Evolutionary conservation across 306 rosid genomes (phyloP).

Genomic region (Lagenaria siceraria): DNA sequence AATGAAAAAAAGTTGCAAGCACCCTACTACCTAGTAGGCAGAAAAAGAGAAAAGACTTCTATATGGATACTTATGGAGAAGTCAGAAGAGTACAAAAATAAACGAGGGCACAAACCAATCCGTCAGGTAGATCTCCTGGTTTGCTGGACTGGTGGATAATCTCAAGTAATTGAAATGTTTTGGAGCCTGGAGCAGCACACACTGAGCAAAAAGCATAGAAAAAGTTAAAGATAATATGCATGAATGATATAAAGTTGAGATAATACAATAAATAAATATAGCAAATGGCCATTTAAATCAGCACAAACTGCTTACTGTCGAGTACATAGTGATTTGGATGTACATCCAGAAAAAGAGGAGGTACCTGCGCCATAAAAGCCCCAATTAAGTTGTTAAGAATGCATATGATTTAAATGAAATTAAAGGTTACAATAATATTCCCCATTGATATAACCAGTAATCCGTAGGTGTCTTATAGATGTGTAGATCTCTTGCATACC

Average conservation of each 20-base stretch:
- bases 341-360: constrained; percentile 94
- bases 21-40: neutral
- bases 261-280: neutral
- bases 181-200: constrained; percentile 99
- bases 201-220: constrained; percentile 32
- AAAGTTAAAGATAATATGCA: neutral
- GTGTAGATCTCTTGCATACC: constrained; percentile 36
- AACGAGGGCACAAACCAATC: constrained; percentile 56
- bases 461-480: neutral
- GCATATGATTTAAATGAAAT: neutral
- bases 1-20: neutral
- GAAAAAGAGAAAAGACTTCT: neutral
- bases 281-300: constrained; percentile 10
- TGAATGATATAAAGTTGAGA: neutral
- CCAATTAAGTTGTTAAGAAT: neutral
- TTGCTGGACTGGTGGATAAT: constrained; percentile 60
- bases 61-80: neutral
- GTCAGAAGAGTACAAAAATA: constrained; percentile 4
- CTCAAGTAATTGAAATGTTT: constrained; percentile 97
- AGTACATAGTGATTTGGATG: constrained; percentile 73
- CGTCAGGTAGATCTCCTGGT: constrained; percentile 65
- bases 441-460: neutral
- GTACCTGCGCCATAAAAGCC: constrained; percentile 49
- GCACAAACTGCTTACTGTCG: constrained; percentile 66
- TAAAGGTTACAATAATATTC: neutral